Conservation (phyloP, 768 basidiomycete genomes). For the Myochromella boudieri region DNA sequence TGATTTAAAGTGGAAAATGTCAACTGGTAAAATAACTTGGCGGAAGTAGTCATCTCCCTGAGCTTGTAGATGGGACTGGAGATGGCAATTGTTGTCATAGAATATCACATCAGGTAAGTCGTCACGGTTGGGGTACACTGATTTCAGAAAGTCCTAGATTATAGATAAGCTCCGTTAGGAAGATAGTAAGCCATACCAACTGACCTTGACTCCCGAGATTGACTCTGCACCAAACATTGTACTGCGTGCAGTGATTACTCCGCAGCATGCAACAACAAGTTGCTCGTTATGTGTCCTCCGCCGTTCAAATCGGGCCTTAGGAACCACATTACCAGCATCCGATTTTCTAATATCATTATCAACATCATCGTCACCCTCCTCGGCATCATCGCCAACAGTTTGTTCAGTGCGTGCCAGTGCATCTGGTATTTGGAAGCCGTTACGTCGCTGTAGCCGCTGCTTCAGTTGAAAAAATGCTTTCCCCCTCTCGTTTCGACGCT, state of each 20-base stretch:
- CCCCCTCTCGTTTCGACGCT: slow-evolving; percentile 11
- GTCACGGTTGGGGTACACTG: background rate
- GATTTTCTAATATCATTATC: background rate
- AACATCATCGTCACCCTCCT: slow-evolving; percentile 18
- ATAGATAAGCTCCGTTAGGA: background rate
- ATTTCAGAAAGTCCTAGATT: background rate
- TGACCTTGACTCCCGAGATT: slow-evolving; percentile 1
- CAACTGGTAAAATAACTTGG: background rate
- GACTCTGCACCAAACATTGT: slow-evolving; percentile 3
- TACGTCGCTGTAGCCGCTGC: background rate
- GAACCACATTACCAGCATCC: background rate
- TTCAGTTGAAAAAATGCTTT: slow-evolving; percentile 28
- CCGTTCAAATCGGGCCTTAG: background rate
- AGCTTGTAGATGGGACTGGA: background rate
- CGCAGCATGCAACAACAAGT: slow-evolving; percentile 15
- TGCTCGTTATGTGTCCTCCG: background rate
- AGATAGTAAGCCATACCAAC: background rate
- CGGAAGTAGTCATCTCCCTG: background rate
- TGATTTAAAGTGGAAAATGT: background rate
- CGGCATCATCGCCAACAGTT: slow-evolving; percentile 7
- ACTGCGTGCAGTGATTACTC: slow-evolving; percentile 18
- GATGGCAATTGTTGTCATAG: background rate
- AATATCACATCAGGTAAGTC: background rate
- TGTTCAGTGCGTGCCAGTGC: no score
- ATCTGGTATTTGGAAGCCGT: background rate